Evolutionary conservation across 1,284 basidiomycete genomes (phyloP).

Genomic region (Leccinum proliferum): DNA sequence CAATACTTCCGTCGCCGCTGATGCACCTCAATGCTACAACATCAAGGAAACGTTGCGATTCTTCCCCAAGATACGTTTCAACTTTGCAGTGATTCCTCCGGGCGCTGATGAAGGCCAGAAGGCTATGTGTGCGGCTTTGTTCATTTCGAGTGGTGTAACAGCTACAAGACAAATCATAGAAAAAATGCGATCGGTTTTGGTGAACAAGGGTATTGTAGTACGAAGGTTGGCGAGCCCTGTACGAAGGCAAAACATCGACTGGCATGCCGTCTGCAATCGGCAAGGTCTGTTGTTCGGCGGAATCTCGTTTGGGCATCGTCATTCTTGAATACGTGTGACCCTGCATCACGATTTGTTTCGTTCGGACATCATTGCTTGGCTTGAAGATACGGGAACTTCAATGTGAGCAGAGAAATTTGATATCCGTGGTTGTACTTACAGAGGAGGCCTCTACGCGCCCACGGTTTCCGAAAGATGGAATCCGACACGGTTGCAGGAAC

Average conservation of each 20-base stretch:
- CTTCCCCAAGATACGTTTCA: neutral
- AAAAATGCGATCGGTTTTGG: neutral
- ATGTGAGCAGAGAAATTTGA: no score
- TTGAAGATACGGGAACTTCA: no score
- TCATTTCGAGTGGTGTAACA: neutral
- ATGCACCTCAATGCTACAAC: neutral
- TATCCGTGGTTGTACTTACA: no score
- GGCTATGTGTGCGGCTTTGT: neutral
- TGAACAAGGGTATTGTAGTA: neutral
- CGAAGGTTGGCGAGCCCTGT: neutral
- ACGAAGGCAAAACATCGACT: neutral
- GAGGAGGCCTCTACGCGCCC: no score
- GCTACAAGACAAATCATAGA: neutral
- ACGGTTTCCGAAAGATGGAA: no score
- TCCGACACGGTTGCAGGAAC: no score
- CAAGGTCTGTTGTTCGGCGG: no score
- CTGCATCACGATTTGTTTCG: no score
- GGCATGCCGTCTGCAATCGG: neutral
- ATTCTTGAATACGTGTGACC: no score
- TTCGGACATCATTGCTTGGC: no score
- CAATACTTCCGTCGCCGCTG: neutral
- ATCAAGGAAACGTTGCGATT: neutral
- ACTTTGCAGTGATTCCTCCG: neutral
- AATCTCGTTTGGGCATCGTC: no score
- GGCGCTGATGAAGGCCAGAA: neutral